phyloP scores from a whole-genome alignment of 306 rosid genomes.

The Cucurbita argyrosperma region DNA sequence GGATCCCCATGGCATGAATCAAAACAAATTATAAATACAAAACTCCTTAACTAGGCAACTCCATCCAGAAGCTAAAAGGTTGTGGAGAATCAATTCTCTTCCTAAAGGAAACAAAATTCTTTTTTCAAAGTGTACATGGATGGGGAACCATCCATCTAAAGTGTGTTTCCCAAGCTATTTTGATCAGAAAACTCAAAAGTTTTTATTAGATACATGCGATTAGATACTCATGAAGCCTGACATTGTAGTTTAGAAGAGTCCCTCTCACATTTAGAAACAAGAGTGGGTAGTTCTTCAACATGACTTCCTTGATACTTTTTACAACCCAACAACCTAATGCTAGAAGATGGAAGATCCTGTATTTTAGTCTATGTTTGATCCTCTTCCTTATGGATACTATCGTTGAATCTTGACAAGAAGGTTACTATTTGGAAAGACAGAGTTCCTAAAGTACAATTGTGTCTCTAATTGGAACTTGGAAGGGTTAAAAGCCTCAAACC shows the following conservation, averaged over 20 bases:
- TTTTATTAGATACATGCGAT: no score
- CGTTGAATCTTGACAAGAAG: not conserved
- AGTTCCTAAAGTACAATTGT: not conserved
- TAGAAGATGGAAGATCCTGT: not conserved
- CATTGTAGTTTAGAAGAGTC: not conserved
- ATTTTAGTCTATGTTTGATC: not conserved
- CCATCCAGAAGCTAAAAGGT: not conserved
- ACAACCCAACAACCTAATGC: not conserved
- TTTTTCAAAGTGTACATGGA: not conserved
- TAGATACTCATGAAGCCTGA: not conserved
- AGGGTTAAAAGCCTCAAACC: not conserved
- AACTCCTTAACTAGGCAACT: not conserved
- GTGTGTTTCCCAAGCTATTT: not conserved
- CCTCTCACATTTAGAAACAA: not conserved
- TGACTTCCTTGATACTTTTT: not conserved
- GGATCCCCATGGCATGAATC: not conserved
- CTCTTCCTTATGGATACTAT: not conserved
- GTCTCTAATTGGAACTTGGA: not conserved
- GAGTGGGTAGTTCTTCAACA: not conserved
- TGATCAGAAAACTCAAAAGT: not conserved
- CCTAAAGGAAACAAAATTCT: not conserved
- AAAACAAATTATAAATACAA: not conserved
- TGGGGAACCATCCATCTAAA: not conserved
- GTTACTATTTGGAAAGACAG: not conserved
- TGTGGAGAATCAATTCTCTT: not conserved